phyloP scores from a whole-genome alignment of 148 eudicot species.

The Nyssa sinensis region DNA sequence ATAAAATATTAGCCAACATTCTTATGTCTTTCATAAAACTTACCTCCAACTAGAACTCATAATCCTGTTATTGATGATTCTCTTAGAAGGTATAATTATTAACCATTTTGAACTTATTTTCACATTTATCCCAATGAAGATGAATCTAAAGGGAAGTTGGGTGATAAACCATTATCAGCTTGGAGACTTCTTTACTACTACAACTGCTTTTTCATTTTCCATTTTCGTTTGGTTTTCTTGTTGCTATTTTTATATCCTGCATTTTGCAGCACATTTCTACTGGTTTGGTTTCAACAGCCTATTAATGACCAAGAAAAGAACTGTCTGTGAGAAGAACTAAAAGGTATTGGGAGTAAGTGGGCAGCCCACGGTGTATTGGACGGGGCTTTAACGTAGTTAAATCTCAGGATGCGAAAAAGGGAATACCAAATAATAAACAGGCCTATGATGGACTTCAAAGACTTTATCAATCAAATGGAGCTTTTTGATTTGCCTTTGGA shows the following conservation, averaged over 20 bases:
- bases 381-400: no score
- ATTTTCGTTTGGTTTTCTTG: no score
- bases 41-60: background rate
- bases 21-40: background rate
- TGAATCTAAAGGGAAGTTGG: background rate
- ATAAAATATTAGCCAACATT: background rate
- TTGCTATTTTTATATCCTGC: background rate
- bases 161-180: background rate
- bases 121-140: background rate
- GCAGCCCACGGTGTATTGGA: no score
- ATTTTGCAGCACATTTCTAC: no score
- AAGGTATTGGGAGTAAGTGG: no score
- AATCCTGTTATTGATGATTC: background rate
- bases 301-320: background rate
- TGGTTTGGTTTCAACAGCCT: no score
- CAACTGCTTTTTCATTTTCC: background rate
- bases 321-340: background rate
- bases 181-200: background rate
- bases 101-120: background rate
- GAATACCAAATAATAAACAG: no score
- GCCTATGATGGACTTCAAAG: no score
- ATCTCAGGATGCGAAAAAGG: no score
- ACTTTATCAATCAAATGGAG: no score
- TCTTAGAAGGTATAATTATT: background rate
- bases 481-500: no score